phyloP scores from a whole-genome alignment of 2,329 filamentous ascomycete species.

The Nemania bipapillata region DNA sequence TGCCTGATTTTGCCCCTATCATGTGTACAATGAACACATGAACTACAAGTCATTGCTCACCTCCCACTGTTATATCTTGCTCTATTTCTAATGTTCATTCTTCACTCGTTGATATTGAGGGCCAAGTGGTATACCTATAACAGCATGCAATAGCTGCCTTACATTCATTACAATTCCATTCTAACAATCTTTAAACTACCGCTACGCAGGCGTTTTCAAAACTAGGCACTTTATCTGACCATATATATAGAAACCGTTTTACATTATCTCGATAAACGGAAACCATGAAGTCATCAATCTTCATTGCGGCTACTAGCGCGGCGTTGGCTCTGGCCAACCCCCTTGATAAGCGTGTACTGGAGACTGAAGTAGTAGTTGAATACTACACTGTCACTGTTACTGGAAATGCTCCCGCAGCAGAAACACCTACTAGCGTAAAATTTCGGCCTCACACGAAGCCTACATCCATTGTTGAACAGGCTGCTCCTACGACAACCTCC shows the following conservation, averaged over 20 bases:
- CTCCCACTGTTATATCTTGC: neutral
- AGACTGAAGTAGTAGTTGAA: slow-evolving; percentile 51
- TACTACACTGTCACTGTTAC: slow-evolving; percentile 54
- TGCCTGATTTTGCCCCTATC: slow-evolving; percentile 8
- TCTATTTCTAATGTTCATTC: neutral
- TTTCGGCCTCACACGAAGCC: slow-evolving; percentile 22
- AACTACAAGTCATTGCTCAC: slow-evolving; percentile 21
- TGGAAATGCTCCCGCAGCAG: slow-evolving; percentile 35
- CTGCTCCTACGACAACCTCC: slow-evolving; percentile 16
- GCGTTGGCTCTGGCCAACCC: slow-evolving; percentile 52
- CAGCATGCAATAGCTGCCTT: slow-evolving; percentile 22
- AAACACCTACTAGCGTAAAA: slow-evolving; percentile 34
- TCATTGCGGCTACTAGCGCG: slow-evolving; percentile 52
- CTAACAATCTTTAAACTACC: slow-evolving; percentile 23
- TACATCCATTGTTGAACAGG: slow-evolving; percentile 32
- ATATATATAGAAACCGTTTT: slow-evolving; percentile 30
- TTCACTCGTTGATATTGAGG: neutral
- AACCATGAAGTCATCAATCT: slow-evolving; percentile 57
- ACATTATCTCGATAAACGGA: slow-evolving; percentile 27
- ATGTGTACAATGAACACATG: slow-evolving; percentile 13
- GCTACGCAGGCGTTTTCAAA: neutral
- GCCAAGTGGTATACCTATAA: neutral
- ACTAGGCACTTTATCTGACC: slow-evolving; percentile 15
- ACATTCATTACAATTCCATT: slow-evolving; percentile 35
- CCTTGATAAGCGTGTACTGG: slow-evolving; percentile 49